Base-by-base conservation (phyloP, 129 eudicot species). In the Silybum marianum region DNA sequence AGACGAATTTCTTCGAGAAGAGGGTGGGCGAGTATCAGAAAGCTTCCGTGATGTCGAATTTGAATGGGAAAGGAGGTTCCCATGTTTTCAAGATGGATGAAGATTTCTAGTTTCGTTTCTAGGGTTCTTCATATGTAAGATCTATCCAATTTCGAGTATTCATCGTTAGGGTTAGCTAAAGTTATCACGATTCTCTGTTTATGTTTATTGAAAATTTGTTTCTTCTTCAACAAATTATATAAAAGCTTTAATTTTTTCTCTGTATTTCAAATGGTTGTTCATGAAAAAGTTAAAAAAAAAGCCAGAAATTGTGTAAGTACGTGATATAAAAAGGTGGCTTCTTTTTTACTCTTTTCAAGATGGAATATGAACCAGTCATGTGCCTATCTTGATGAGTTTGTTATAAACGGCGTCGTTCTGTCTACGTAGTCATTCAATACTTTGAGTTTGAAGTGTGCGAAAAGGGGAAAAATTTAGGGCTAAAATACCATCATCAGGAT, bases 21-120 rank as follows among this genome's bases (percentile, higher is more conserved):
- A 84, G 98, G 30, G 97, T 94, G 22, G 98, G 98, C 62, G 98
- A 94, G 83, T 92, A 94, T 83, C 98, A 94, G 88, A 94, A 92
- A 82, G 98, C 98, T n/a, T 92, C 94, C 0, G 93, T 94, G 5
- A 90, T 94, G 98, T 80, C 86, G 13, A 90, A 84, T 54, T 77
- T 94, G 87, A 91, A 91, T 85, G 97, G 91, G 1, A 86, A 86
- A 74, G 78, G 63, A 9, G 85, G 69, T 62, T 40, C 77, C 0
- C 81, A 82, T 69, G 85, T 82, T 18, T 82, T 82, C 73, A 70
- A 71, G n/a, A 83, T 77, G 82, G 78, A 83, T 77, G 86, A 80
- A 80, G 84, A 84, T 36, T 44, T 12, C 23, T 38, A 38, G 42
- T 32, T 32, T 32, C 9, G 19, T 4, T 30, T 26, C 7, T 74